Conservation (phyloP, 176 grass and related monocot genomes). For the Otatea glauca region DNA sequence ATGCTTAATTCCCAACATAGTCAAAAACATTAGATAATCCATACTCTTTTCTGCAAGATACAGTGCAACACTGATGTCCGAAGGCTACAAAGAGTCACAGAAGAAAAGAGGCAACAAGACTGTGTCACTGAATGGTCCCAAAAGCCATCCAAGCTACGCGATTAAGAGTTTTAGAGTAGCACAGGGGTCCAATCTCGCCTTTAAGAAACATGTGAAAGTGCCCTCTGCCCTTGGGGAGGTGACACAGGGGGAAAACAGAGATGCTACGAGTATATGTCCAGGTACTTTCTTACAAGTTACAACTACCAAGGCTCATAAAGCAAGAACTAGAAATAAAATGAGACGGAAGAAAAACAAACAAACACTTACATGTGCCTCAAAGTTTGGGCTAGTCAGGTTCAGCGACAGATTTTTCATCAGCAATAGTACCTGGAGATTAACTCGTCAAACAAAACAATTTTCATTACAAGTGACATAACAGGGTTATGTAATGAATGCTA, state of each 20-base stretch:
- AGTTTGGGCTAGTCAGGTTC: conserved; percentile 81
- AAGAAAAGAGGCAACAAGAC: background rate
- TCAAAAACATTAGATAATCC: background rate
- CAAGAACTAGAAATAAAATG: conserved; percentile 1
- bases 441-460: conserved; percentile 2
- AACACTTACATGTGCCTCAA: conserved; percentile 78
- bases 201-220: background rate
- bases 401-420: conserved; percentile 84
- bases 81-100: background rate
- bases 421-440: conserved; percentile 68
- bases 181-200: background rate
- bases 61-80: background rate
- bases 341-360: background rate
- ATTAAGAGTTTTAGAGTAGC: background rate
- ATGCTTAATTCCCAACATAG: background rate
- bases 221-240: background rate
- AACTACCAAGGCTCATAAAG: background rate
- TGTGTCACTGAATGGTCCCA: background rate
- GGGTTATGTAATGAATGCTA: background rate
- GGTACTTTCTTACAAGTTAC: background rate
- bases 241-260: background rate
- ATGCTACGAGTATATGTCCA: background rate
- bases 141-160: background rate
- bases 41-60: background rate
- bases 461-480: background rate